Percentiles rank a stretch among this genome's conserved stretches.
Evolutionary conservation across 306 rosid genomes (phyloP).

Genomic region (Cercis canadensis): DNA sequence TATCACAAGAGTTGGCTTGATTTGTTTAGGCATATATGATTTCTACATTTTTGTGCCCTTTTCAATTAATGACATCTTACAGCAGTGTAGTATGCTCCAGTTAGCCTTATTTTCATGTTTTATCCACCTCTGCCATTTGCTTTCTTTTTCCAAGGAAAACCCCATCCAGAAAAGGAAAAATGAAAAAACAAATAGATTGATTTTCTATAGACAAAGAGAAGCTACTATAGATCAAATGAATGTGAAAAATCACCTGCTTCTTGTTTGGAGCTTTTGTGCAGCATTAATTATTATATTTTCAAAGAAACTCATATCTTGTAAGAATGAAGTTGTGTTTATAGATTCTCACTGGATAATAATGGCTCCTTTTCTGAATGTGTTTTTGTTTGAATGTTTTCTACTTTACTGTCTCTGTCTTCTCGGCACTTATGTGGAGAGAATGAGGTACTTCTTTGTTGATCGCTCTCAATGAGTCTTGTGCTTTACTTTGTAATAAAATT

Average conservation of each 20-base stretch:
- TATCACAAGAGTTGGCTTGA: background rate
- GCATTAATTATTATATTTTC: background rate
- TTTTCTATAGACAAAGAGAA: background rate
- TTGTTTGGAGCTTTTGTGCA: background rate
- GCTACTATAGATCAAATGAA: background rate
- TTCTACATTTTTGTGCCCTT: background rate
- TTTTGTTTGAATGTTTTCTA: background rate
- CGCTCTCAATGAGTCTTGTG: background rate
- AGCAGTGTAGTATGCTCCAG: background rate
- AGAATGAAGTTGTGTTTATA: background rate
- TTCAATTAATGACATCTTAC: background rate
- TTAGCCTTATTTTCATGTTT: background rate
- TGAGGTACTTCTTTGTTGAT: background rate
- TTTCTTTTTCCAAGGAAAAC: background rate
- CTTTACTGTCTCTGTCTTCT: background rate
- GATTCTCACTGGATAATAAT: background rate
- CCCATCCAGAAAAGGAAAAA: background rate
- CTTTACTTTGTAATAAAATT: background rate
- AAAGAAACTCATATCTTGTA: background rate
- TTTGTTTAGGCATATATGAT: background rate
- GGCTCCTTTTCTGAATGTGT: background rate
- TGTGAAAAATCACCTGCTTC: background rate
- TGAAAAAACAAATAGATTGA: background rate
- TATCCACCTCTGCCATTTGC: background rate
- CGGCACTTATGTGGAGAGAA: background rate